Evolutionary conservation across 1,284 basidiomycete genomes (phyloP), one percentile per base, ranked within the genome.

Genomic region (Melampsora americana): DNA sequence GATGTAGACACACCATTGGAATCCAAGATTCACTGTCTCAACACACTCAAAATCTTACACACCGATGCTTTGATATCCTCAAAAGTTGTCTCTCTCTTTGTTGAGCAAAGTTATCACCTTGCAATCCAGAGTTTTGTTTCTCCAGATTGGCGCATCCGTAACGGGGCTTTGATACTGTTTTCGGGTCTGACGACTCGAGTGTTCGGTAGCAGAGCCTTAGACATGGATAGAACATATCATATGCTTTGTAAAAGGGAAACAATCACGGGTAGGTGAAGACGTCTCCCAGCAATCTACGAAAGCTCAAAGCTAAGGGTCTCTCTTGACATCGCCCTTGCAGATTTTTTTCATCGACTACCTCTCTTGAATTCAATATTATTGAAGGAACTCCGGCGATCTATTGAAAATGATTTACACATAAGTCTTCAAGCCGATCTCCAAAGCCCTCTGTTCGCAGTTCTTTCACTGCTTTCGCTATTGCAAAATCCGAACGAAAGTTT

Each of bases 141-240:
- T 53, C 23, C 42, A 14, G 73, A 75, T 64, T 75, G 73, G 73
- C 59, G 39, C 44, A 65, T 75, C 44, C 73, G 73, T 2, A 75
- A 75, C 42, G 73, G 65, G 20, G 73, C 73, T 23, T 56, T 75
- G 32, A 75, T 75, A 46, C 66, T 75, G 11, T 75, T 75, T 56
- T 67, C 73, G 42, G 73, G 73, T 32, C 61, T 75, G 42, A 75
- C 66, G 16, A 67, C 60, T 61, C 50, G 73, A 11, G 65, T 67
- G 53, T 75, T 75, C 44, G 66, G 56, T 20, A 62, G 53, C 11
- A 60, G 66, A 59, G 48, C 53, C 5, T 28, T 75, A 26, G 59
- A 48, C 18, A 46, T 68, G 28, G 66, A 67, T 53, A 64, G 73
- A 44, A 67, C 73, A 20, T 32, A 68, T 53, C 7, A 16, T 2